Conservation (phyloP, 2,329 filamentous ascomycete species). For the Penicillium sp. region DNA sequence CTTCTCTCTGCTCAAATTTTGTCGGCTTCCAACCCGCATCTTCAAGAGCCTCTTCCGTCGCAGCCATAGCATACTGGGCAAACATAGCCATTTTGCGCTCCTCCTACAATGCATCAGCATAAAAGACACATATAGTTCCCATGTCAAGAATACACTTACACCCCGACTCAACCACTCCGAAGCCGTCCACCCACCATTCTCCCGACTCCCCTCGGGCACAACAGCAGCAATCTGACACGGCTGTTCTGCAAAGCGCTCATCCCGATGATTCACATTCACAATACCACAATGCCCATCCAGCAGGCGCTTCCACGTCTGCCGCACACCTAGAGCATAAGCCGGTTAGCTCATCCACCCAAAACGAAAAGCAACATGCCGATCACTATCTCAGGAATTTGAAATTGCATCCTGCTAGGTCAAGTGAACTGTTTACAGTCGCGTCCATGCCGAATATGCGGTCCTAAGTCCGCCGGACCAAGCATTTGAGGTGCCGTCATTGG, state of each 20-base stretch:
- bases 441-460: background rate
- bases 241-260: constrained; percentile 67
- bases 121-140: background rate
- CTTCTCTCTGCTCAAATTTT: constrained; percentile 64
- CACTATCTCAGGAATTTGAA: background rate
- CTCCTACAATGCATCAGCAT: constrained; percentile 45
- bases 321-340: constrained; percentile 55
- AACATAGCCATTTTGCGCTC: constrained; percentile 85
- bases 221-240: constrained; percentile 84
- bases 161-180: constrained; percentile 47
- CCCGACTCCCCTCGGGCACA: constrained; percentile 62
- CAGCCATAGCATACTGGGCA: constrained; percentile 86
- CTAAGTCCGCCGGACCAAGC: background rate
- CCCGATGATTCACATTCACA: constrained; percentile 66
- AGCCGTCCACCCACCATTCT: constrained; percentile 45
- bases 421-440: background rate
- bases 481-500: constrained; percentile 20
- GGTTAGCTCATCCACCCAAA: background rate
- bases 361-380: background rate
- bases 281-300: constrained; percentile 80
- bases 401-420: background rate
- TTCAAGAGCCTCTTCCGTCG: constrained; percentile 78
- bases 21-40: constrained; percentile 77
- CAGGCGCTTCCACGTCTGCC: constrained; percentile 77
- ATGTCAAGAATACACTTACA: constrained; percentile 27